These are phyloP conservation scores for Carex parvula DNA, from an alignment of 176 grass and related monocot genomes.

Conservation along the genomic window DNA sequence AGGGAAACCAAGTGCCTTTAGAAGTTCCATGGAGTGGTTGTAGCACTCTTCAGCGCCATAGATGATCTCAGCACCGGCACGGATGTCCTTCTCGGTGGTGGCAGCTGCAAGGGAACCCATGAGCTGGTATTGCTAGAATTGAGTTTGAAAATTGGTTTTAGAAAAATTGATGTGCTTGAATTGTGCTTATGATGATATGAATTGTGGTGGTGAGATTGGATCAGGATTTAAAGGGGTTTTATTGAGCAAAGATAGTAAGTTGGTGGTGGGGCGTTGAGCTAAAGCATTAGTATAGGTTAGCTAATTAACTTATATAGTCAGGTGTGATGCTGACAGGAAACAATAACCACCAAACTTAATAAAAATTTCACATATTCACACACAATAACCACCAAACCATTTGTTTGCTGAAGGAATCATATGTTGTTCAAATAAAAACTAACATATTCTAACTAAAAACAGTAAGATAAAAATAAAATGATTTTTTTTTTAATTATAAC, in stretches of 20 bases:
- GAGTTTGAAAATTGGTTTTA: background rate
- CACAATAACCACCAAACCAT: no score
- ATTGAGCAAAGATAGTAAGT: constrained; percentile 13
- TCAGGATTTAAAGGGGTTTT: background rate
- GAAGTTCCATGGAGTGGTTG: constrained; percentile 68
- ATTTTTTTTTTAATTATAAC: no score
- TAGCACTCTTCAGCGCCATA: constrained; percentile 66
- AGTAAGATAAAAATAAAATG: no score
- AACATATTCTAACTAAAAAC: no score
- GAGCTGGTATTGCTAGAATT: background rate
- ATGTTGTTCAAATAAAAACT: no score
- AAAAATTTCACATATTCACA: background rate
- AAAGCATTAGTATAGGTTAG: constrained; percentile 16
- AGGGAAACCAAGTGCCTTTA: constrained; percentile 62
- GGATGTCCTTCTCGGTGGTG: background rate
- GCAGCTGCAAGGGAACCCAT: constrained; percentile 58
- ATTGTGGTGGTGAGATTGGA: background rate
- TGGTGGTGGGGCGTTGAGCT: constrained; percentile 32
- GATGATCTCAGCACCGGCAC: constrained; percentile 58
- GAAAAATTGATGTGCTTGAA: background rate
- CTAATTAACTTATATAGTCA: constrained; percentile 1
- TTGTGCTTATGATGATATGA: background rate
- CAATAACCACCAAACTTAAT: constrained; percentile 15
- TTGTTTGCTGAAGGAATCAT: background rate
- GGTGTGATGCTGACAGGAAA: background rate